Conservation (phyloP, 179 eudicot genomes). For the Camellia oleifera region DNA sequence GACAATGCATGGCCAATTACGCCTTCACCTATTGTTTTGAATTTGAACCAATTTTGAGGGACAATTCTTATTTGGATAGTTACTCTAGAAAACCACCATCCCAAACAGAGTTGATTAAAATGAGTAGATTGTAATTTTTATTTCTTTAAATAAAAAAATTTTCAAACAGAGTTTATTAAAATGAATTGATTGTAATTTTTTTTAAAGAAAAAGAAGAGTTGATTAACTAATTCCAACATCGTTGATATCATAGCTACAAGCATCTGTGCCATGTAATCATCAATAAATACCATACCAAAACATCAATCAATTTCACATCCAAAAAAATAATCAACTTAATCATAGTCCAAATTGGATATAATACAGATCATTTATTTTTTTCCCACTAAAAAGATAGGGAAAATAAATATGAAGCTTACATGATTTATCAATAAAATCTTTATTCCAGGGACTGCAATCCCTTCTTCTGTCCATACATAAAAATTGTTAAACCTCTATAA, state of each 20-base stretch:
- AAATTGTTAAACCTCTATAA: background rate
- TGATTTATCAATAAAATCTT: background rate
- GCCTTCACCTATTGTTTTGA: background rate
- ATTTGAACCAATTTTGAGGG: background rate
- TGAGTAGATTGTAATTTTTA: too few relatives aligned
- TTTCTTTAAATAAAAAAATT: too few relatives aligned
- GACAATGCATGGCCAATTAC: background rate
- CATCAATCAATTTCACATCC: background rate
- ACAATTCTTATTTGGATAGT: background rate
- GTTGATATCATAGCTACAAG: too few relatives aligned
- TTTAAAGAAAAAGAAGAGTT: too few relatives aligned
- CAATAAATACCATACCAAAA: background rate
- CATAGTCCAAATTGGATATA: background rate
- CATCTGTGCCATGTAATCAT: too few relatives aligned
- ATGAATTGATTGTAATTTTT: too few relatives aligned
- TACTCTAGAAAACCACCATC: background rate
- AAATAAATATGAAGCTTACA: background rate
- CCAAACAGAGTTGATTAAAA: too few relatives aligned
- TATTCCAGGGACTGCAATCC: background rate
- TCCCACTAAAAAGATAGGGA: conserved; percentile 4
- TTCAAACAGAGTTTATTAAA: too few relatives aligned
- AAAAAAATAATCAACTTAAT: background rate
- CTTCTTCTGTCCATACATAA: background rate
- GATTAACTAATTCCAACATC: too few relatives aligned
- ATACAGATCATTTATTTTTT: background rate